Percentiles rank a stretch among this genome's conserved stretches.
These are phyloP conservation scores for Kwoniella shandongensis DNA, from an alignment of 768 basidiomycete genomes.

Conservation along the genomic window DNA sequence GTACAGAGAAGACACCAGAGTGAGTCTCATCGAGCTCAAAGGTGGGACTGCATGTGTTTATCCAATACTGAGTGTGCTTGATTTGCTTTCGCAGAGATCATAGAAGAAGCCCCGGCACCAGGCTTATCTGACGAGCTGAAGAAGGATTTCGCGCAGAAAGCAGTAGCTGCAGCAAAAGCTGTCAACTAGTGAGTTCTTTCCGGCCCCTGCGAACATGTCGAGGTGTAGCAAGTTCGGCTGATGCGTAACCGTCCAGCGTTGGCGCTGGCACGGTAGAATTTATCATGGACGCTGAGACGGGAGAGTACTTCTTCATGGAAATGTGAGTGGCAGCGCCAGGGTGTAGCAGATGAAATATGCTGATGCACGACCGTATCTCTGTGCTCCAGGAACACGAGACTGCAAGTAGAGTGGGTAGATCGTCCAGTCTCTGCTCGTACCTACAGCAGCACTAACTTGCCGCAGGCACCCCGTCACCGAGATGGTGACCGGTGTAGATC, in stretches of 20 bases:
- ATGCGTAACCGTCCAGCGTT: conserved; percentile 15
- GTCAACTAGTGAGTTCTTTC: conserved; percentile 63
- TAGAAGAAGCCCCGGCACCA: conserved; percentile 79
- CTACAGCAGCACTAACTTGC: neutral
- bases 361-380: neutral
- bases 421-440: neutral
- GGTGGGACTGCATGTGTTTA: no score
- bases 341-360: neutral
- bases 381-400: conserved; percentile 41
- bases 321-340: conserved; percentile 65
- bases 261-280: conserved; percentile 62
- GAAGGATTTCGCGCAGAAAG: conserved; percentile 77
- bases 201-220: neutral
- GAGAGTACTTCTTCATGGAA: conserved; percentile 92
- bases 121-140: conserved; percentile 76
- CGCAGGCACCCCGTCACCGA: conserved; percentile 78
- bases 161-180: conserved; percentile 86
- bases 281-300: conserved; percentile 88
- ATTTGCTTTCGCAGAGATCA: no score
- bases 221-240: neutral
- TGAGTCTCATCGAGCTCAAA: conserved; percentile 55
- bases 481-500: conserved; percentile 89
- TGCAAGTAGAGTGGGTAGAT: conserved; percentile 49
- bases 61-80: no score
- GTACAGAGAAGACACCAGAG: conserved; percentile 92